Conservation (phyloP, 257 asterid genomes). For the Paulownia fortunei region DNA sequence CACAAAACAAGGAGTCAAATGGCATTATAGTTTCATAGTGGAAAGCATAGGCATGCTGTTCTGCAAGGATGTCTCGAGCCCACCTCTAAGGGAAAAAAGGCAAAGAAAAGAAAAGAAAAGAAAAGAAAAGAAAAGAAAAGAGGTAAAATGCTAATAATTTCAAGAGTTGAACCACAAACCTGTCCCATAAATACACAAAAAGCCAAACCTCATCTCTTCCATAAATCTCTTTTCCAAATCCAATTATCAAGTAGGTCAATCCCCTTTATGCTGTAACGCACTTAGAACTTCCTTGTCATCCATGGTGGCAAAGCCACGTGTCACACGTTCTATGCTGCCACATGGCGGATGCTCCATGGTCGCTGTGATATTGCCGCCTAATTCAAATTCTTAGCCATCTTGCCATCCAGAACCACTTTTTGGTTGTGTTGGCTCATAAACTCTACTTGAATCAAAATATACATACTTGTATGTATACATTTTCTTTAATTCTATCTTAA, state of each 20-base stretch:
- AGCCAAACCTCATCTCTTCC: constrained; percentile 24
- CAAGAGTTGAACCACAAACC: constrained; percentile 25
- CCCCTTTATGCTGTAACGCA: constrained; percentile 31
- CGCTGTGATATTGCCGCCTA: background rate
- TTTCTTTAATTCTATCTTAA: constrained; percentile 30
- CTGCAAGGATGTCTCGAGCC: constrained; percentile 10
- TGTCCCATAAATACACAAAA: constrained; percentile 16
- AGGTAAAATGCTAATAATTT: constrained; percentile 5
- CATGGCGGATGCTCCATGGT: constrained; percentile 24
- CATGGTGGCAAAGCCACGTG: background rate
- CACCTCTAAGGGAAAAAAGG: background rate
- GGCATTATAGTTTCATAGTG: background rate
- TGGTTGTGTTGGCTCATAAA: constrained; percentile 39
- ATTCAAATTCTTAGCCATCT: constrained; percentile 15
- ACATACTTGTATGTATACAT: constrained; percentile 36
- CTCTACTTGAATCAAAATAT: constrained; percentile 27
- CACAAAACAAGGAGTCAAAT: background rate
- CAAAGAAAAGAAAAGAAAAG: background rate
- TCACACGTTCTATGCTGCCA: constrained; percentile 9
- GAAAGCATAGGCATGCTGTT: constrained; percentile 27
- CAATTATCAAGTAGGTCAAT: constrained; percentile 18
- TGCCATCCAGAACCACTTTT: constrained; percentile 36
- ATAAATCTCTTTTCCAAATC: constrained; percentile 11
- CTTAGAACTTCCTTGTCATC: constrained; percentile 19
- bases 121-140: background rate